Percentiles rank a stretch among this genome's conserved stretches.
These are phyloP conservation scores for Stephanodiscus minutulus DNA, from an alignment of 108 stramenopile genomes.

Conservation along the genomic window DNA sequence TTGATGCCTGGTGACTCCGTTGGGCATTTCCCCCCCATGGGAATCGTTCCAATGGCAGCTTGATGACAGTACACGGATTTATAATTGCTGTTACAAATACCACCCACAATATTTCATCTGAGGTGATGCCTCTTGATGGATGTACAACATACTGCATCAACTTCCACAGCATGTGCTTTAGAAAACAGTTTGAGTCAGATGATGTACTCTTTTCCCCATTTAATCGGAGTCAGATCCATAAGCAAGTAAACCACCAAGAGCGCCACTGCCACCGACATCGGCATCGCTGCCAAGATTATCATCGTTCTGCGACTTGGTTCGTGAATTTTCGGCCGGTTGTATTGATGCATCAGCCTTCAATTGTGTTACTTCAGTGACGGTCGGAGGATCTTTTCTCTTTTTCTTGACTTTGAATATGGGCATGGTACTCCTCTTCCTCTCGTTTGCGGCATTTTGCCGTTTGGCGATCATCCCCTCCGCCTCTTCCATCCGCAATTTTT, in stretches of 20 bases:
- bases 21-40: no score
- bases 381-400: slow-evolving; percentile 16
- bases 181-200: no score
- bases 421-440: slow-evolving; percentile 25
- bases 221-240: slow-evolving; percentile 73
- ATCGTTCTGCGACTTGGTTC: not conserved
- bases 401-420: slow-evolving; percentile 60
- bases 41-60: no score
- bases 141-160: no score
- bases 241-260: slow-evolving; percentile 64
- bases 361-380: slow-evolving; percentile 1
- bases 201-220: no score
- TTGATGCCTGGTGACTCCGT: no score
- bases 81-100: no score
- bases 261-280: slow-evolving; percentile 6
- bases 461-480: slow-evolving; percentile 43
- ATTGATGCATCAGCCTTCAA: slow-evolving; percentile 11
- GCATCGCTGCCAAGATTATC: not conserved
- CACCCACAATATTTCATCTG: no score
- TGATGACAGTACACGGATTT: no score
- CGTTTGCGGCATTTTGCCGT: slow-evolving; percentile 34
- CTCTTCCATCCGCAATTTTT: slow-evolving; percentile 57
- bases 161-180: no score
- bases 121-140: no score
- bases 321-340: not conserved